These are phyloP conservation scores for Xylaria palmicola DNA, from an alignment of 495 filamentous ascomycete species.

Conservation along the genomic window DNA sequence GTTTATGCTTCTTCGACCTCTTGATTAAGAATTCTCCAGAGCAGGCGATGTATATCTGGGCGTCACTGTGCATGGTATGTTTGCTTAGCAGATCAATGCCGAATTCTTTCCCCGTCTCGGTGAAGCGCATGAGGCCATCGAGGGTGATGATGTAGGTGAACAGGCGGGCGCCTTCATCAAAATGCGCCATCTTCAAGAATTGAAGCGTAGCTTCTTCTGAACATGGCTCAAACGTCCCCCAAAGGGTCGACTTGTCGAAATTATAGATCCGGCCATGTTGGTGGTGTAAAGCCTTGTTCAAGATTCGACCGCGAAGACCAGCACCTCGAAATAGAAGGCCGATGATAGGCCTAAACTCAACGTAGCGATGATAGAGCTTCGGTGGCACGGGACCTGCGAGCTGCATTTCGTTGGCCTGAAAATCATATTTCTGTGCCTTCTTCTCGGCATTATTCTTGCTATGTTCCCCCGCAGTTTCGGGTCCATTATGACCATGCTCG, in stretches of 20 bases:
- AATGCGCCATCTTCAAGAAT: constrained; percentile 84
- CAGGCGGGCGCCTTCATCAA: constrained; percentile 77
- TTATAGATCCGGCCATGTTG: constrained; percentile 89
- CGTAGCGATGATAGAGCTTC: constrained; percentile 81
- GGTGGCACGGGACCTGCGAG: constrained; percentile 77
- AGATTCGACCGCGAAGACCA: constrained; percentile 72
- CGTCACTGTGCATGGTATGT: constrained; percentile 93
- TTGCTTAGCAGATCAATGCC: constrained; percentile 89
- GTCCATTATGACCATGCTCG: constrained; percentile 30
- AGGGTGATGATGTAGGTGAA: constrained; percentile 92
- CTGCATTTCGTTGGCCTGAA: constrained; percentile 92
- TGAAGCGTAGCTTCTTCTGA: constrained; percentile 66
- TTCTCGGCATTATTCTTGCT: constrained; percentile 37
- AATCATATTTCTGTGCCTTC: constrained; percentile 73
- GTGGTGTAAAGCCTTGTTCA: constrained; percentile 83
- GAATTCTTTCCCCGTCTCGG: constrained; percentile 92
- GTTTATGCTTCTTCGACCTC: constrained; percentile 42
- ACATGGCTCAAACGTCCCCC: constrained; percentile 54
- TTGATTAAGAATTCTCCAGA: constrained; percentile 92
- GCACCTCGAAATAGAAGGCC: constrained; percentile 79
- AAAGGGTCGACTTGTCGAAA: constrained; percentile 69
- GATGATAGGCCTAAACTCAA: constrained; percentile 89
- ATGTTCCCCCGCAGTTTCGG: constrained; percentile 20
- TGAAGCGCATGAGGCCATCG: constrained; percentile 83
- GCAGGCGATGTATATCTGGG: constrained; percentile 84